Conservation (phyloP, 306 rosid species). For the Dalbergia cultrata region DNA sequence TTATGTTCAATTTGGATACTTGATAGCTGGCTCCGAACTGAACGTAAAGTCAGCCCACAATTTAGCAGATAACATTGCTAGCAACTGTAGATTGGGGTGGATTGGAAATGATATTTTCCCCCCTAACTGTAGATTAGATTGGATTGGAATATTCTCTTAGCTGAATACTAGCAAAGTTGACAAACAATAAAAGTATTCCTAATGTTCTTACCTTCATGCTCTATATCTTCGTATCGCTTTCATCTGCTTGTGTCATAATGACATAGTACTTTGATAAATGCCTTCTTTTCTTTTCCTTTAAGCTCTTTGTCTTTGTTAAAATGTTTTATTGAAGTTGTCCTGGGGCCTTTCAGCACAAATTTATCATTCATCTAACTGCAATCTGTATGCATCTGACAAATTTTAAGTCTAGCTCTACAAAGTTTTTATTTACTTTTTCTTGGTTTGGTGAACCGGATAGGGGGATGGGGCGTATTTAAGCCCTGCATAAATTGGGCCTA, state of each 20-base stretch:
- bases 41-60: background rate
- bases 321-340: slow-evolving; percentile 14
- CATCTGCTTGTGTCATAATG: background rate
- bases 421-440: no score
- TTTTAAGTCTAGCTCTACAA: background rate
- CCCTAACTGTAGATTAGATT: slow-evolving; percentile 29
- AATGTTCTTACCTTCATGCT: slow-evolving; percentile 27
- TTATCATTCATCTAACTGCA: slow-evolving; percentile 1
- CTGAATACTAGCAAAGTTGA: slow-evolving; percentile 4
- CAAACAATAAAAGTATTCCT: background rate
- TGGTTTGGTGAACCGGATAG: no score
- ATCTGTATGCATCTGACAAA: background rate
- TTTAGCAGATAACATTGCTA: background rate
- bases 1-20: slow-evolving; percentile 14
- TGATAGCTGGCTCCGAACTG: background rate
- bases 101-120: background rate
- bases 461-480: no score
- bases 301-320: background rate
- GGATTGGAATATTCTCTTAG: background rate
- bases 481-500: no score
- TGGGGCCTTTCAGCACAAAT: background rate
- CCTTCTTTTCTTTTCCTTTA: background rate
- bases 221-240: background rate
- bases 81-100: slow-evolving; percentile 1
- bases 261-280: background rate